phyloP scores from a whole-genome alignment of 768 basidiomycete genomes.

The Sarcomyxa edulis region DNA sequence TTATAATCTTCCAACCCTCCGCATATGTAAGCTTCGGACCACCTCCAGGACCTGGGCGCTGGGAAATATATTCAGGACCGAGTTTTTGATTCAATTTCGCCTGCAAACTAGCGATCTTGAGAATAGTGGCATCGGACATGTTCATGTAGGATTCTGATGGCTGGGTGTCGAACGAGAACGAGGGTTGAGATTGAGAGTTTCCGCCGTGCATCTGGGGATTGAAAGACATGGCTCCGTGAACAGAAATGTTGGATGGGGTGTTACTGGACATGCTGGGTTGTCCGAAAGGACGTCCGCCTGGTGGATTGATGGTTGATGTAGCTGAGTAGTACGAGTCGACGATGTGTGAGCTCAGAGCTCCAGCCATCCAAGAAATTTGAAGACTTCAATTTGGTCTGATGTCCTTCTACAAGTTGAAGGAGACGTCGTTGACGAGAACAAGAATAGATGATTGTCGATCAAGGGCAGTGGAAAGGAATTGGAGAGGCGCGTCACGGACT shows the following conservation, averaged over 20 bases:
- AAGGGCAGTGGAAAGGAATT: too few relatives aligned
- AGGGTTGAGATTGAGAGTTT: slow-evolving; percentile 17
- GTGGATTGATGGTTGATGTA: slow-evolving; percentile 2
- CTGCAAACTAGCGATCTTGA: slow-evolving; percentile 69
- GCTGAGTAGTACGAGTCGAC: slow-evolving; percentile 40
- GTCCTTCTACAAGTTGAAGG: too few relatives aligned
- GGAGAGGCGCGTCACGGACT: too few relatives aligned
- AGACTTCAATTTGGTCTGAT: too few relatives aligned
- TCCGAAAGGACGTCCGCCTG: slow-evolving; percentile 4
- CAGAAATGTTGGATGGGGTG: slow-evolving; percentile 28
- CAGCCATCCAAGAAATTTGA: slow-evolving; percentile 48
- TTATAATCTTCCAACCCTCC: slow-evolving; percentile 98
- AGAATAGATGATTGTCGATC: too few relatives aligned
- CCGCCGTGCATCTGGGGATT: slow-evolving; percentile 53
- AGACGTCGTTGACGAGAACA: too few relatives aligned
- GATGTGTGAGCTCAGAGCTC: slow-evolving; percentile 55
- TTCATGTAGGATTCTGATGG: slow-evolving; percentile 28
- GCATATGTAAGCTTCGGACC: slow-evolving; percentile 89
- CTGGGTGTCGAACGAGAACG: slow-evolving; percentile 18
- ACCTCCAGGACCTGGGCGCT: slow-evolving; percentile 82
- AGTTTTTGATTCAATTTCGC: slow-evolving; percentile 81
- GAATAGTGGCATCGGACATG: slow-evolving; percentile 57
- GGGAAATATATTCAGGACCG: slow-evolving; percentile 91
- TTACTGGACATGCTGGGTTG: slow-evolving; percentile 11
- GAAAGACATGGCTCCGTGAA: slow-evolving; percentile 57